Evolutionary conservation across 768 basidiomycete genomes (phyloP).

Genomic region (Tricholoma sp.): DNA sequence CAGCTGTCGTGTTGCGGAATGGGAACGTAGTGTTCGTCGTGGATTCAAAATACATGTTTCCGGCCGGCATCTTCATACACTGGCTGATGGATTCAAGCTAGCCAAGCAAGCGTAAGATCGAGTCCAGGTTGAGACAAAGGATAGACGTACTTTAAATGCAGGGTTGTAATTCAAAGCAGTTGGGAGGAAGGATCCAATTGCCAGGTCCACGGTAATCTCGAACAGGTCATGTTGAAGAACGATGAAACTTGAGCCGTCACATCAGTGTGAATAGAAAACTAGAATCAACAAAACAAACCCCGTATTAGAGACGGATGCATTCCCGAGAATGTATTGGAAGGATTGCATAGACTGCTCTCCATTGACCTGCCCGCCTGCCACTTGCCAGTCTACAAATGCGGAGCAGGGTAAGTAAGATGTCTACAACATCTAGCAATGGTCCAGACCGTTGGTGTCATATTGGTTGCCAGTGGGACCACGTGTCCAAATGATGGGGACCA

Average conservation of each 20-base stretch:
- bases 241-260: slow-evolving; percentile 56
- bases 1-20: slow-evolving; percentile 33
- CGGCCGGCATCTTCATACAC: slow-evolving; percentile 60
- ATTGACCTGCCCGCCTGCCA: slow-evolving; percentile 67
- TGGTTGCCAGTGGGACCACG: slow-evolving; percentile 43
- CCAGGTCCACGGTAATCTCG: slow-evolving; percentile 83
- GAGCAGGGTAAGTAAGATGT: not conserved
- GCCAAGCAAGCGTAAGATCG: not conserved
- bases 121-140: not conserved
- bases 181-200: slow-evolving; percentile 80
- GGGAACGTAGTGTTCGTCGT: slow-evolving; percentile 69
- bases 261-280: not conserved
- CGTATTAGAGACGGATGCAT: slow-evolving; percentile 54
- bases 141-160: slow-evolving; percentile 49
- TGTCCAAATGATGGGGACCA: slow-evolving; percentile 91
- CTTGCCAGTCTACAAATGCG: slow-evolving; percentile 66
- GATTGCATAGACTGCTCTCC: slow-evolving; percentile 61
- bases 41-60: slow-evolving; percentile 81
- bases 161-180: slow-evolving; percentile 65
- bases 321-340: slow-evolving; percentile 70
- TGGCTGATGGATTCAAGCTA: slow-evolving; percentile 72
- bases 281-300: slow-evolving; percentile 36
- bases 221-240: slow-evolving; percentile 87
- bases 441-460: slow-evolving; percentile 71
- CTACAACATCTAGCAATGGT: not conserved